Percentiles rank a stretch among this genome's conserved stretches.
These are phyloP conservation scores for Ehretia macrophylla DNA, from an alignment of 257 asterid genomes.

Conservation along the genomic window DNA sequence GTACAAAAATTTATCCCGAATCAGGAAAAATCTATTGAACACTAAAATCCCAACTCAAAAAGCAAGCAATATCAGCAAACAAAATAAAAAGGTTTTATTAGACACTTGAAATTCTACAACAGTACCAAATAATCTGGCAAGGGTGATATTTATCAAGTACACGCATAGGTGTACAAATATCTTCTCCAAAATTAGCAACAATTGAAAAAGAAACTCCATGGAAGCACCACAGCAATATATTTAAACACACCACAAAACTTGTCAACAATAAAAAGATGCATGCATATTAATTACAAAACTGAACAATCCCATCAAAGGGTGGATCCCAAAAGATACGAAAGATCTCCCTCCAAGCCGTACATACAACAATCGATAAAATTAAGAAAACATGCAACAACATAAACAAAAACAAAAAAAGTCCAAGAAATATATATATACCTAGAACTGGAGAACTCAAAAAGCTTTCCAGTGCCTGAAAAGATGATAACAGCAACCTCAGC, in stretches of 20 bases:
- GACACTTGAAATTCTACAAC: too few species aligned
- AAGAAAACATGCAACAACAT: constrained; percentile 25
- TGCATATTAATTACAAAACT: not conserved
- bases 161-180: too few species aligned
- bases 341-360: not conserved
- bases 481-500: constrained; percentile 72
- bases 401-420: constrained; percentile 9
- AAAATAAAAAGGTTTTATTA: too few species aligned
- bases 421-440: constrained; percentile 27
- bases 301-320: not conserved
- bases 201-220: not conserved
- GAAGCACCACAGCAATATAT: too few species aligned
- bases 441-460: constrained; percentile 53
- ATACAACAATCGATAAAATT: not conserved
- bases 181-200: not conserved
- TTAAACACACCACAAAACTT: not conserved
- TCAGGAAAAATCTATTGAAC: too few species aligned
- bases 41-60: too few species aligned
- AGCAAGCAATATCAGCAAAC: too few species aligned
- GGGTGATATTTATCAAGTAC: too few species aligned
- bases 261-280: not conserved
- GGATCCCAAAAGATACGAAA: not conserved
- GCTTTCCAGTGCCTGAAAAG: constrained; percentile 66
- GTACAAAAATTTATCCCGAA: too few species aligned
- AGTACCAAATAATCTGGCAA: too few species aligned